phyloP scores from a whole-genome alignment of 2,329 filamentous ascomycete species.

The Chaetomium globosum region DNA sequence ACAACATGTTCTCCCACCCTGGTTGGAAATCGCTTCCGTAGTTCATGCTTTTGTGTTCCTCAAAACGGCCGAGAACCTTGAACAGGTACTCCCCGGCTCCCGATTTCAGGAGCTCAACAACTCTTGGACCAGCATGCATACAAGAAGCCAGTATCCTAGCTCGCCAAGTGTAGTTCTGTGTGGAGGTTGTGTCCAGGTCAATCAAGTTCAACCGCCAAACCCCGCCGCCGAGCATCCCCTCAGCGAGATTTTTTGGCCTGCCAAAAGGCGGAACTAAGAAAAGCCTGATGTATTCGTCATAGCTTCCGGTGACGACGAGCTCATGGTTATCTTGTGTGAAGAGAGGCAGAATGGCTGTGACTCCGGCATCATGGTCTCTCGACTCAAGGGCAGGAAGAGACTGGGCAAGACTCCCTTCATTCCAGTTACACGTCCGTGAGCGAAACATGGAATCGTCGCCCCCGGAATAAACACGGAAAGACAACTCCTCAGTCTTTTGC shows the following conservation, averaged over 20 bases:
- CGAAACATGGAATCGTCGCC: constrained; percentile 73
- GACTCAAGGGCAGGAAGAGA: constrained; percentile 37
- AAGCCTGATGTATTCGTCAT: constrained; percentile 81
- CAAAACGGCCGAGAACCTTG: constrained; percentile 69
- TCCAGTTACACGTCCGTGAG: constrained; percentile 45
- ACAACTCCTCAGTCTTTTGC: constrained; percentile 30
- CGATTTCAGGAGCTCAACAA: constrained; percentile 55
- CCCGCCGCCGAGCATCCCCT: constrained; percentile 71
- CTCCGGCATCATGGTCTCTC: constrained; percentile 70
- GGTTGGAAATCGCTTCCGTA: constrained; percentile 77
- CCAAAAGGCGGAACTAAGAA: constrained; percentile 54
- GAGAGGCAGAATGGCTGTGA: constrained; percentile 82
- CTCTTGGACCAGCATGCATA: constrained; percentile 82
- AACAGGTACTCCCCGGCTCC: constrained; percentile 59
- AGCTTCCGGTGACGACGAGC: constrained; percentile 81
- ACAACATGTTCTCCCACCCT: constrained; percentile 41
- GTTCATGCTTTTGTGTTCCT: constrained; percentile 92
- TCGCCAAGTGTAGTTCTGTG: constrained; percentile 34
- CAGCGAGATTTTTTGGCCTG: constrained; percentile 58
- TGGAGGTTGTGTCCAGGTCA: constrained; percentile 34
- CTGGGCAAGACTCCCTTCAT: constrained; percentile 2
- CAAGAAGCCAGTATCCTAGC: constrained; percentile 76
- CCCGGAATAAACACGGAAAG: constrained; percentile 63
- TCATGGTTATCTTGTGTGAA: constrained; percentile 47
- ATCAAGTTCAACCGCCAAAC: constrained; percentile 83